Conservation (phyloP, 495 filamentous ascomycete genomes). For the Aspergillus sclerotioniger region DNA sequence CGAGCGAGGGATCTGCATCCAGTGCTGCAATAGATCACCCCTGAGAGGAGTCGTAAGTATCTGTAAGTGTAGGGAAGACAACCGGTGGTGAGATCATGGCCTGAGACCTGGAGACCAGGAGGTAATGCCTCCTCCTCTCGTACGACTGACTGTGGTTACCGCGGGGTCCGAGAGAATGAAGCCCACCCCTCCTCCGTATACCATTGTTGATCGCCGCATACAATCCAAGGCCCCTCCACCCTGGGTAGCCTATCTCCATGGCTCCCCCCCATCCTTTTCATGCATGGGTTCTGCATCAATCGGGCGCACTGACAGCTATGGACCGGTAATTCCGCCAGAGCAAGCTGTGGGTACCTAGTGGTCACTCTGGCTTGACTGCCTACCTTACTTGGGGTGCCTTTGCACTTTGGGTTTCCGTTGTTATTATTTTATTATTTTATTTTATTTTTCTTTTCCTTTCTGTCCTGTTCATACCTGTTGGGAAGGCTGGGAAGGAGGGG, state of each 20-base stretch:
- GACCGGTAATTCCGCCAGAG: conserved; percentile 9
- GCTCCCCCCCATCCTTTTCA: conserved; percentile 11
- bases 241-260: conserved; percentile 12
- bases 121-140: no score
- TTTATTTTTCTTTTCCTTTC: not conserved
- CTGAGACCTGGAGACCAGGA: no score
- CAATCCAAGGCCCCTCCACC: conserved; percentile 16
- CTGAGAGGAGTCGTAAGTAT: not conserved
- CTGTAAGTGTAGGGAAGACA: no score
- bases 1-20: conserved; percentile 4
- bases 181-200: not conserved
- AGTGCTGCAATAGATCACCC: not conserved
- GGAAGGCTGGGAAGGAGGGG: not conserved
- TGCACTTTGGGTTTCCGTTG: not conserved
- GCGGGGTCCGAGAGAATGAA: not conserved
- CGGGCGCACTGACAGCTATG: conserved; percentile 19
- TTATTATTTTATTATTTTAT: not conserved
- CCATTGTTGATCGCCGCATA: conserved; percentile 9
- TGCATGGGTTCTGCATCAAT: conserved; percentile 15
- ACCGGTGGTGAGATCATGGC: no score
- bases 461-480: not conserved
- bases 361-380: not conserved
- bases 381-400: not conserved
- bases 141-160: not conserved
- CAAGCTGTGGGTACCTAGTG: not conserved